These are phyloP conservation scores for Starmerella bombicola DNA, from an alignment of 805 yeast genomes.

Conservation along the genomic window DNA sequence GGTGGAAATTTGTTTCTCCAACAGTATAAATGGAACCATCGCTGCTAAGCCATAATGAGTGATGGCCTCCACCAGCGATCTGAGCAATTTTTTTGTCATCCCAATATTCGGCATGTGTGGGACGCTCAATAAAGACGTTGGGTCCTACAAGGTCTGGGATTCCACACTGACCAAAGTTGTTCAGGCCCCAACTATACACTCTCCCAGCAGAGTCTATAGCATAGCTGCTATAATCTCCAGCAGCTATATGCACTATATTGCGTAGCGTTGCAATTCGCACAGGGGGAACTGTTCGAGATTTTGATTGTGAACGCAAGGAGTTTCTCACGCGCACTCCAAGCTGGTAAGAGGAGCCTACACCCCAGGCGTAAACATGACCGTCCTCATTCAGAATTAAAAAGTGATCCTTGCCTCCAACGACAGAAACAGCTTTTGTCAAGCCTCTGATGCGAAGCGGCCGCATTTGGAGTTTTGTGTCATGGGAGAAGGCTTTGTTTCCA, in stretches of 20 bases:
- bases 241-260: constrained; percentile 65
- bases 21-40: constrained; percentile 68
- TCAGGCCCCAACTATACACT: constrained; percentile 86
- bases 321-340: constrained; percentile 62
- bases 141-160: constrained; percentile 39
- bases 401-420: constrained; percentile 92
- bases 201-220: constrained; percentile 65
- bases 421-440: constrained; percentile 58
- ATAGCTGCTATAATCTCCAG: constrained; percentile 93
- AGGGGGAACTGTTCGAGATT: constrained; percentile 39
- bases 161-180: constrained; percentile 96
- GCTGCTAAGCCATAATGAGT: constrained; percentile 60
- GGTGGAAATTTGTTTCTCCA: constrained; percentile 91
- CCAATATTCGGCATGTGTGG: constrained; percentile 59
- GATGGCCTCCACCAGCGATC: constrained; percentile 92
- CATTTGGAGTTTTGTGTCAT: constrained; percentile 48
- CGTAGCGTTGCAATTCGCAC: constrained; percentile 69
- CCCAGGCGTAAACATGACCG: constrained; percentile 94
- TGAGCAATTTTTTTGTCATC: constrained; percentile 40
- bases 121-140: constrained; percentile 66
- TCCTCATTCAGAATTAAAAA: constrained; percentile 66
- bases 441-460: constrained; percentile 52
- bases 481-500: constrained; percentile 75
- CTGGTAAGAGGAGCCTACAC: constrained; percentile 88
- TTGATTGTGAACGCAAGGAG: constrained; percentile 28